Percentiles rank a stretch among this genome's conserved stretches.
Evolutionary conservation across 768 basidiomycete species (phyloP).

Genomic region (Leccinum obscurum): DNA sequence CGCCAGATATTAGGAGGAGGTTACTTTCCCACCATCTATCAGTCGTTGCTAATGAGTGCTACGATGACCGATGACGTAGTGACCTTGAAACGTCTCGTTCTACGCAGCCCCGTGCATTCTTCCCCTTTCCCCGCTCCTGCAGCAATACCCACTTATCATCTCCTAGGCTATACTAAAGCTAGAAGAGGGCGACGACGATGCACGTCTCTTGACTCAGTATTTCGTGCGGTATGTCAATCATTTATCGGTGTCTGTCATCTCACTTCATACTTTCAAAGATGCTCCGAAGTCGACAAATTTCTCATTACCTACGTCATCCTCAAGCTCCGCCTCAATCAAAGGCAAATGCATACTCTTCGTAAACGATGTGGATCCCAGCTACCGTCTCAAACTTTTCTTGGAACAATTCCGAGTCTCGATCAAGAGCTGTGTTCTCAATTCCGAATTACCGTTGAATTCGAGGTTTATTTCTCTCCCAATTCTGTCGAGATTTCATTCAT

Average conservation of each 20-base stretch:
- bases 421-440: slow-evolving; percentile 27
- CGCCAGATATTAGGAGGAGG: slow-evolving; percentile 64
- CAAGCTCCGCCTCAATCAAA: slow-evolving; percentile 91
- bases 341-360: slow-evolving; percentile 98
- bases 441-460: no score
- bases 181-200: slow-evolving; percentile 86
- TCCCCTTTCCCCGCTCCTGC: background rate
- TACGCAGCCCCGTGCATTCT: slow-evolving; percentile 79
- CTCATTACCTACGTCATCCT: slow-evolving; percentile 94
- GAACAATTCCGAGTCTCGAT: slow-evolving; percentile 85
- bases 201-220: slow-evolving; percentile 81
- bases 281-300: slow-evolving; percentile 96
- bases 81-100: slow-evolving; percentile 79
- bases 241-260: background rate
- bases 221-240: slow-evolving; percentile 58
- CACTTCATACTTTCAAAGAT: slow-evolving; percentile 42
- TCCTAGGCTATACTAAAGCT: slow-evolving; percentile 80
- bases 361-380: slow-evolving; percentile 92
- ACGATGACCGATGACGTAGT: slow-evolving; percentile 98
- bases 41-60: slow-evolving; percentile 95
- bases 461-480: no score
- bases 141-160: background rate
- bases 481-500: no score
- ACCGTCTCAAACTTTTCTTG: slow-evolving; percentile 93
- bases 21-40: slow-evolving; percentile 78